A percentile compares a stretch with the other conserved stretches of the same genome.
These are phyloP conservation scores for Starmerella gropengiesseri DNA, from an alignment of 805 yeast genomes.

Conservation along the genomic window DNA sequence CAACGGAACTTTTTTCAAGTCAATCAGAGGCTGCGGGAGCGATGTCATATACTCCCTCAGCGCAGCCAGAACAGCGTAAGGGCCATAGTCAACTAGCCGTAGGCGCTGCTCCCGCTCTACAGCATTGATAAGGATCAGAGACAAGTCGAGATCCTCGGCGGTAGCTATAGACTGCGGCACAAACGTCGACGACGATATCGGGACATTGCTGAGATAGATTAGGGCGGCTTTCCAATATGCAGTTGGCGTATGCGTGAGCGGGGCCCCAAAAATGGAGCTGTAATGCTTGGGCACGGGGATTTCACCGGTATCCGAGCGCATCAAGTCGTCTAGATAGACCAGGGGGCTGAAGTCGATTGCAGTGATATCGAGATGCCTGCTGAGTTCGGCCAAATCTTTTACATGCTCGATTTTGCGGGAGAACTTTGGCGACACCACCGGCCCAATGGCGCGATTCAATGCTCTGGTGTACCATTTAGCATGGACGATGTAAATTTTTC, in stretches of 20 bases:
- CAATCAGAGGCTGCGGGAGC: conserved; percentile 45
- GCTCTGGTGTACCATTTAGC: conserved; percentile 84
- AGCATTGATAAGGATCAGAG: conserved; percentile 21
- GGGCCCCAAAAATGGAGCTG: conserved; percentile 28
- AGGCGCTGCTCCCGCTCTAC: conserved; percentile 42
- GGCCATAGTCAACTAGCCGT: conserved; percentile 47
- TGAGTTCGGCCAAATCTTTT: conserved; percentile 41
- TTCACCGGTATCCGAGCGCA: conserved; percentile 28
- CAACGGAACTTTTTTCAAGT: conserved; percentile 38
- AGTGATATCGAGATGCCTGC: conserved; percentile 60
- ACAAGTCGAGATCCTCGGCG: conserved; percentile 11
- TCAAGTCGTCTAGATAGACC: conserved; percentile 58
- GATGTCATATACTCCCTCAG: conserved; percentile 39
- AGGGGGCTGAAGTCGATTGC: conserved; percentile 62
- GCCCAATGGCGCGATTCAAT: conserved; percentile 42
- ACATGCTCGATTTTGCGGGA: conserved; percentile 38
- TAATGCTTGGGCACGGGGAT: conserved; percentile 40
- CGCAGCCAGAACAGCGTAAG: conserved; percentile 40
- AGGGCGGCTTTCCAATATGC: conserved; percentile 26
- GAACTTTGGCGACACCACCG: conserved; percentile 43
- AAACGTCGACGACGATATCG: background rate
- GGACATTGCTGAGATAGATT: conserved; percentile 14
- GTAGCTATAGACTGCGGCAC: conserved; percentile 2
- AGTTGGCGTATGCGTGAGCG: conserved; percentile 20
- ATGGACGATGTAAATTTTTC: conserved; percentile 68